Percentiles rank a stretch among this genome's conserved stretches.
Evolutionary conservation across 169 alveolate species (phyloP).

Genomic region (Cryptosporidium meleagridis): DNA sequence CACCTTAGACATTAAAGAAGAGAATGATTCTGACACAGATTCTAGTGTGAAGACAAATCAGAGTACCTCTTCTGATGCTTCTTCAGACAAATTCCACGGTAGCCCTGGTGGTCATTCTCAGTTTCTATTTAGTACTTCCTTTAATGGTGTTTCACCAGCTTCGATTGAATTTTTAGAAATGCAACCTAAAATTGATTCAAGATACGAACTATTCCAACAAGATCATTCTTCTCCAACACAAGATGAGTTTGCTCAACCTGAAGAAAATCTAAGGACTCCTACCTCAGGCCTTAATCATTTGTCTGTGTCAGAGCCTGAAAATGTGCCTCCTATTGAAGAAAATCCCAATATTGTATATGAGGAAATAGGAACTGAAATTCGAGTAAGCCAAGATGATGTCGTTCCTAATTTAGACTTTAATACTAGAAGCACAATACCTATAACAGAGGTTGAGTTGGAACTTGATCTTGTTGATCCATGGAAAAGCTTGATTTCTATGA

Average conservation of each 20-base stretch:
- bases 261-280: too few relatives aligned
- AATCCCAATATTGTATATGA: neutral
- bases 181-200: too few relatives aligned
- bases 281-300: too few relatives aligned
- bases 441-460: neutral
- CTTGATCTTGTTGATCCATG: neutral
- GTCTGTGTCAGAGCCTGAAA: neutral
- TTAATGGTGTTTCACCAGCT: too few relatives aligned
- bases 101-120: too few relatives aligned
- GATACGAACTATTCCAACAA: too few relatives aligned
- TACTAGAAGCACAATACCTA: neutral
- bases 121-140: too few relatives aligned
- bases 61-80: too few relatives aligned
- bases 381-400: neutral
- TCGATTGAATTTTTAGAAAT: too few relatives aligned
- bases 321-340: neutral
- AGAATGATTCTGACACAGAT: neutral
- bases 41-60: neutral
- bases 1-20: neutral
- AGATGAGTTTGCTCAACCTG: too few relatives aligned
- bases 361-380: neutral
- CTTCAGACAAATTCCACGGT: too few relatives aligned
- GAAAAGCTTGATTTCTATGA: constrained; percentile 22
- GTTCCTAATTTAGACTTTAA: neutral
- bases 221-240: too few relatives aligned